Evolutionary conservation across 2,329 filamentous ascomycete species (phyloP).

Genomic region (Byssochlamys sp.): DNA sequence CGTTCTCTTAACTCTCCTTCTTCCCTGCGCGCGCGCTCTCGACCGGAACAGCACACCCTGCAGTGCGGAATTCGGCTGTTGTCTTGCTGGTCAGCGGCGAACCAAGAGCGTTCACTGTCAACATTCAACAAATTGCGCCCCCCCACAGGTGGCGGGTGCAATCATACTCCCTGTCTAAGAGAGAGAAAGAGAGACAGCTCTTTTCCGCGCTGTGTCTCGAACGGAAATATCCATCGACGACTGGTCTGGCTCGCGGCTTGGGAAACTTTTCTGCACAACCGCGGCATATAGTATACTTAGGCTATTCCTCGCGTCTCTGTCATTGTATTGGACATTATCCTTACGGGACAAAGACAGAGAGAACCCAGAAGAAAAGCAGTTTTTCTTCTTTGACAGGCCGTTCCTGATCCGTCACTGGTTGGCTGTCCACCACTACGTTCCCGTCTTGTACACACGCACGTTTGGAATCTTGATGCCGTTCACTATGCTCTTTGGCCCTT

Average conservation of each 20-base stretch:
- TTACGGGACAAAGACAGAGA: background rate
- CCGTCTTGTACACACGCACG: background rate
- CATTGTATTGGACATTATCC: background rate
- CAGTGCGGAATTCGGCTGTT: background rate
- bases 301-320: background rate
- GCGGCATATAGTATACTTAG: background rate
- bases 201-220: background rate
- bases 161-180: background rate
- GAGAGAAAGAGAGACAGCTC: background rate
- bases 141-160: background rate
- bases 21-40: background rate
- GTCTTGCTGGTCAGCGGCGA: background rate
- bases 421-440: background rate
- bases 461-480: background rate
- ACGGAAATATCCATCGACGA: background rate
- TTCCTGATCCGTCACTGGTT: background rate
- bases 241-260: background rate
- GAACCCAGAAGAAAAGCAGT: background rate
- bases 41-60: background rate
- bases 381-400: background rate
- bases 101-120: background rate
- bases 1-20: background rate
- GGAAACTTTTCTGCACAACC: background rate
- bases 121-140: background rate
- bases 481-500: background rate